Evolutionary conservation across 495 filamentous ascomycete species (phyloP).

Genomic region (Penicillium cosmopolitanum): DNA sequence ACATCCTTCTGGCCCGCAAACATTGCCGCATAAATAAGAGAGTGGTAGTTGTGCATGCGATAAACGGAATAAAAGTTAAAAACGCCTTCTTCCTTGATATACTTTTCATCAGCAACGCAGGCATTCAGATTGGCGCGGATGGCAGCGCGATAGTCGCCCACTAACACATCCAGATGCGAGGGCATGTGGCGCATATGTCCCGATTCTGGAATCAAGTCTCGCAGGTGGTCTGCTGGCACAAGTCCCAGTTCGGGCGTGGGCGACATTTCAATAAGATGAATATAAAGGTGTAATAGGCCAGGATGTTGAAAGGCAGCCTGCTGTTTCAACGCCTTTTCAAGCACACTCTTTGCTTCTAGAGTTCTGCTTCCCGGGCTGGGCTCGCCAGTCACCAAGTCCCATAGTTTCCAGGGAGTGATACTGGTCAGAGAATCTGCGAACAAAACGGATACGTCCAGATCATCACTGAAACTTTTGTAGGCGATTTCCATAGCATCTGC

Average conservation of each 20-base stretch:
- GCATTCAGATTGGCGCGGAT: constrained; percentile 60
- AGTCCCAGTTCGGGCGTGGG: constrained; percentile 58
- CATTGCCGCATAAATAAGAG: constrained; percentile 69
- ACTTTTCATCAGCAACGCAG: constrained; percentile 61
- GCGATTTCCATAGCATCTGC: constrained; percentile 61
- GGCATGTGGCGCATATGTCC: constrained; percentile 73
- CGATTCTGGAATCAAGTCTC: constrained; percentile 61
- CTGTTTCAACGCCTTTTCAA: constrained; percentile 54
- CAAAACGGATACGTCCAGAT: constrained; percentile 61
- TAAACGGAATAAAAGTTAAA: constrained; percentile 69
- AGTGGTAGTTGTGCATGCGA: constrained; percentile 65
- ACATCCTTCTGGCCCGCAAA: constrained; percentile 60
- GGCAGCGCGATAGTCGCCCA: constrained; percentile 63
- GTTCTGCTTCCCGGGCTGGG: constrained; percentile 58
- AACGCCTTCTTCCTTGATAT: constrained; percentile 48
- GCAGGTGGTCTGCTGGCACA: constrained; percentile 57
- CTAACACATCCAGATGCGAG: constrained; percentile 64
- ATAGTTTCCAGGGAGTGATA: constrained; percentile 65
- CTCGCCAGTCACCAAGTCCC: constrained; percentile 61
- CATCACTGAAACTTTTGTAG: constrained; percentile 51
- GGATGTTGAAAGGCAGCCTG: constrained; percentile 50
- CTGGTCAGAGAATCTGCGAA: constrained; percentile 69
- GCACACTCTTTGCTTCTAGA: constrained; percentile 56
- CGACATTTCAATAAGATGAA: constrained; percentile 74
- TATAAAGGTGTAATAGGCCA: constrained; percentile 67